These are phyloP conservation scores for Ogataea allantospora DNA, from an alignment of 805 yeast species.

Conservation along the genomic window DNA sequence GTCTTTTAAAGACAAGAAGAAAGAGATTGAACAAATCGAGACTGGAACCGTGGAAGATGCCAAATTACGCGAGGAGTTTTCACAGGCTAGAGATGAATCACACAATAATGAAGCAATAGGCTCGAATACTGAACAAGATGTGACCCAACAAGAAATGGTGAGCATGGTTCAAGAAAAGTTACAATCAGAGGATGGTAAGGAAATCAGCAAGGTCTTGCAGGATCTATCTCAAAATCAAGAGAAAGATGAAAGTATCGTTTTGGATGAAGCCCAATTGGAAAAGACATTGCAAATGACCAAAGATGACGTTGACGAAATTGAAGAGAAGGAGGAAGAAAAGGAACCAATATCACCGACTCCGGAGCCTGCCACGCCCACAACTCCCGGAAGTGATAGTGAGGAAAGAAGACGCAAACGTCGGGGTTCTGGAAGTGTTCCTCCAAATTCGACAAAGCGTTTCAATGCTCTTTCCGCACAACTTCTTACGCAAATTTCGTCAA, in stretches of 20 bases:
- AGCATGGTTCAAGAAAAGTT: conserved; percentile 8
- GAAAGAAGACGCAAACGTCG: conserved; percentile 20
- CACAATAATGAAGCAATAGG: background rate
- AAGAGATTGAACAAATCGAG: conserved; percentile 42
- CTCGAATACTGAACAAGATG: conserved; percentile 8
- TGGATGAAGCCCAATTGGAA: conserved; percentile 7
- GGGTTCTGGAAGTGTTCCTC: conserved; percentile 18
- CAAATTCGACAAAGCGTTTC: conserved; percentile 47
- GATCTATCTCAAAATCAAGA: conserved; percentile 7
- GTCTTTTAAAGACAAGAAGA: conserved; percentile 33
- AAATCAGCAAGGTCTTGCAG: conserved; percentile 4
- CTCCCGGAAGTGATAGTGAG: conserved; percentile 10
- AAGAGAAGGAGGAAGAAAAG: conserved; percentile 10
- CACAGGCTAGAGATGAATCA: conserved; percentile 4
- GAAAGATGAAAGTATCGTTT: conserved; percentile 3
- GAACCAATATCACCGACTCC: conserved; percentile 21
- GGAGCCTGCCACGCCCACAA: conserved; percentile 21
- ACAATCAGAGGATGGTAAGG: conserved; percentile 11
- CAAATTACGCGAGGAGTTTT: conserved; percentile 29
- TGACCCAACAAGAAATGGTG: conserved; percentile 4
- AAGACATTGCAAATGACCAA: conserved; percentile 9
- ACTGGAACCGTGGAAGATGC: conserved; percentile 41
- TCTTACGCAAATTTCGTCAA: conserved; percentile 62
- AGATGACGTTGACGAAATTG: conserved; percentile 5
- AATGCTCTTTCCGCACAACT: conserved; percentile 61